Evolutionary conservation across 1,284 basidiomycete species (phyloP).

Genomic region (Sphaerobolus stellatus): DNA sequence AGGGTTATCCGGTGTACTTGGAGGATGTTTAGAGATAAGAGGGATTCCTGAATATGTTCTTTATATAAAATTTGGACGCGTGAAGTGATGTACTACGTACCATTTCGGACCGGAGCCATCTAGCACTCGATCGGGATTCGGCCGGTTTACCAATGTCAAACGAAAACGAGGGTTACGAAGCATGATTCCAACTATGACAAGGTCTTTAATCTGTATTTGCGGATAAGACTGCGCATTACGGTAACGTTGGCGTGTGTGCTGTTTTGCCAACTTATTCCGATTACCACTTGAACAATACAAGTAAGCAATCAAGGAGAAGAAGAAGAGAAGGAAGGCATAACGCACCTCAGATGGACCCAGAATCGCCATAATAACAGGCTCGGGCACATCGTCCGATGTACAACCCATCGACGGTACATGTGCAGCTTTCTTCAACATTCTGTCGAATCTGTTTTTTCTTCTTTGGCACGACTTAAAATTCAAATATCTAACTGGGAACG

Average conservation of each 20-base stretch:
- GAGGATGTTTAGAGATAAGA: conserved; percentile 97
- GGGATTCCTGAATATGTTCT: conserved; percentile 78
- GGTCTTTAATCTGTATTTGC: conserved; percentile 90
- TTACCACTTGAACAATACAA: no score
- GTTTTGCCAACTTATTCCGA: conserved; percentile 73
- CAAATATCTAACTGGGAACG: conserved; percentile 81
- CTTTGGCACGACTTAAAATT: conserved; percentile 81
- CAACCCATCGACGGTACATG: conserved; percentile 91
- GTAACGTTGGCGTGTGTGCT: no score
- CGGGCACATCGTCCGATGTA: conserved; percentile 83
- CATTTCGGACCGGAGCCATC: conserved; percentile 99
- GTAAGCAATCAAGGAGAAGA: not conserved
- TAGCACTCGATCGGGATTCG: conserved; percentile 90
- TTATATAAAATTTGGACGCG: not conserved
- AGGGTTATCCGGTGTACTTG: conserved; percentile 98
- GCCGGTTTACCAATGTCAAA: conserved; percentile 95
- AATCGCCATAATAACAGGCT: conserved; percentile 92
- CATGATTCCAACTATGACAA: no score
- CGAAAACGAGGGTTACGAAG: conserved; percentile 94
- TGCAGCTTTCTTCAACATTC: conserved; percentile 88
- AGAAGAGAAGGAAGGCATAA: conserved; percentile 1
- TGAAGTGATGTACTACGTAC: conserved; percentile 41
- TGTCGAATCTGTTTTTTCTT: conserved; percentile 88
- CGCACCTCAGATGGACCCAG: conserved; percentile 93
- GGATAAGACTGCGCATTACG: conserved; percentile 86